These are phyloP conservation scores for Pseudogymnoascus sp. DNA, from an alignment of 2,329 filamentous ascomycete genomes.

Conservation along the genomic window DNA sequence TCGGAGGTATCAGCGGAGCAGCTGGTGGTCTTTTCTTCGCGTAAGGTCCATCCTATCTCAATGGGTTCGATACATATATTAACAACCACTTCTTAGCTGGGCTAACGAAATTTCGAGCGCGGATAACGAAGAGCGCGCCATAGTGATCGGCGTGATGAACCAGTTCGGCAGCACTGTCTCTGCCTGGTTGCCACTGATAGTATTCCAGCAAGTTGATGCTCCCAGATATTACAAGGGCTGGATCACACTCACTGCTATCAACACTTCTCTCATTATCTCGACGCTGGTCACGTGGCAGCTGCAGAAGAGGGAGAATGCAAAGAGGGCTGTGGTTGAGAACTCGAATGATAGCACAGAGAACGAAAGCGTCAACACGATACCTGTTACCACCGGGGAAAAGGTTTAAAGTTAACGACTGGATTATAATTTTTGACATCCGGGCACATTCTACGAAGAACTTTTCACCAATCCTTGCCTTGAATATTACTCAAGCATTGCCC, in stretches of 20 bases:
- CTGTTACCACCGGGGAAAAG: background rate
- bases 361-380: background rate
- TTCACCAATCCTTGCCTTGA: background rate
- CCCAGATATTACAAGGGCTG: slow-evolving; percentile 54
- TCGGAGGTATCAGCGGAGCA: slow-evolving; percentile 39
- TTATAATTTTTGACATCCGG: background rate
- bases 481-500: background rate
- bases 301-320: slow-evolving; percentile 34
- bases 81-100: slow-evolving; percentile 30
- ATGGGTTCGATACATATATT: slow-evolving; percentile 12
- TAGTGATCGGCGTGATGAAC: slow-evolving; percentile 60
- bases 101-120: slow-evolving; percentile 45
- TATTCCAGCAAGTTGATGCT: slow-evolving; percentile 57
- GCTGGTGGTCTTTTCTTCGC: slow-evolving; percentile 42
- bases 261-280: slow-evolving; percentile 40
- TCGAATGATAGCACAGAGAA: background rate
- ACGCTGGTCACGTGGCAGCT: slow-evolving; percentile 39
- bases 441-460: background rate
- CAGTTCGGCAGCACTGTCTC: slow-evolving; percentile 62
- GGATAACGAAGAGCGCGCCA: slow-evolving; percentile 56
- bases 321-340: background rate
- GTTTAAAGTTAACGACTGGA: background rate
- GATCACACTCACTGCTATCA: slow-evolving; percentile 43
- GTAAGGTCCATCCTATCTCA: slow-evolving; percentile 24
- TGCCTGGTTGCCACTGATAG: slow-evolving; percentile 57